Conservation (phyloP, 2,329 filamentous ascomycete genomes). For the Scleromitrula shiraiana region DNA sequence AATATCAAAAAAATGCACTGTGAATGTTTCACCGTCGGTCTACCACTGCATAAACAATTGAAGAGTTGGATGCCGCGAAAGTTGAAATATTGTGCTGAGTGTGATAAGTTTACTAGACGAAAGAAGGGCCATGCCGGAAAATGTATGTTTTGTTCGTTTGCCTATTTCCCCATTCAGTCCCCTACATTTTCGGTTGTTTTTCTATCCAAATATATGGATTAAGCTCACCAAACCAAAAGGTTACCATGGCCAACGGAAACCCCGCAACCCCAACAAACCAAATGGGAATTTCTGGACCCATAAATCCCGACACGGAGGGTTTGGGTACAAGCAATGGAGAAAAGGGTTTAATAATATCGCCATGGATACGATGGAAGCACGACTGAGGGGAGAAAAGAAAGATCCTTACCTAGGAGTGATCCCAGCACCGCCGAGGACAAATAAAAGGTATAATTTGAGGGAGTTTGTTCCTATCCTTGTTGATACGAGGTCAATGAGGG, state of each 20-base stretch:
- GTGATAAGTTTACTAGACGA: slow-evolving; percentile 20
- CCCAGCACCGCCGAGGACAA: too few species aligned
- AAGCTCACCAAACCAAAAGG: too few species aligned
- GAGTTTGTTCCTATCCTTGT: too few species aligned
- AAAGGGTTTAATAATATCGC: slow-evolving; percentile 25
- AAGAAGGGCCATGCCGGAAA: slow-evolving; percentile 16
- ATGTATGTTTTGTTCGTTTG: slow-evolving; percentile 15
- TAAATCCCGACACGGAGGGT: slow-evolving; percentile 16
- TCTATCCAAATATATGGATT: too few species aligned
- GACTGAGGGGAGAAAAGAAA: slow-evolving; percentile 11
- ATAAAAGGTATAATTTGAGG: too few species aligned
- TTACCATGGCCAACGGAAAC: slow-evolving; percentile 16
- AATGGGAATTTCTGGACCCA: slow-evolving; percentile 23
- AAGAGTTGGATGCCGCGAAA: slow-evolving; percentile 19
- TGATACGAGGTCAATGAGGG: too few species aligned
- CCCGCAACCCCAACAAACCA: slow-evolving; percentile 7
- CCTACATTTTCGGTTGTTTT: neutral
- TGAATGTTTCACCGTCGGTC: neutral
- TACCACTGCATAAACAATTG: slow-evolving; percentile 14
- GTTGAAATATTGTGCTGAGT: slow-evolving; percentile 21
- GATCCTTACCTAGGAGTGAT: slow-evolving; percentile 10
- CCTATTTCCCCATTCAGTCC: neutral
- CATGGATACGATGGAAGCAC: slow-evolving; percentile 19
- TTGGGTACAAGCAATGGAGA: slow-evolving; percentile 22
- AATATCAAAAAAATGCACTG: neutral